Evolutionary conservation across 73 alveolate genomes (phyloP), one percentile per base, ranked within the genome.

Genomic region (Paramecium biaurelia): DNA sequence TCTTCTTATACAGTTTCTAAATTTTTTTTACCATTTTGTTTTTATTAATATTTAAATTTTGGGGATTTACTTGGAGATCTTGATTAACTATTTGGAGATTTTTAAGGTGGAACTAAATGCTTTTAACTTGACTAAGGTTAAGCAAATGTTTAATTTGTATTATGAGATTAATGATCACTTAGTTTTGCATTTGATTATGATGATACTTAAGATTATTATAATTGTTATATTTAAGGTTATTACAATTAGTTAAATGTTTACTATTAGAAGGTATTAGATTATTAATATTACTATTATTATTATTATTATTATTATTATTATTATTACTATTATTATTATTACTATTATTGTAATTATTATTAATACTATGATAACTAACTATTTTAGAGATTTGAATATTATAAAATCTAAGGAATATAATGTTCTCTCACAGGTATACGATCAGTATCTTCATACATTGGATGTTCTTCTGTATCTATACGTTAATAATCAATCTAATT

Each of bases 101-200:
- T 74, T 21, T 43, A 30, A n/a, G 35, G 37, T 12, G 15, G 14
- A 30, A 67, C n/a, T 74, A 32, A 74, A 30, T 74, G 32, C 24
- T 74, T 74, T 37, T 38, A n/a, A 21, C 87, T 74, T 1, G 87
- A 74, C n/a, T 67, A 67, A 32, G 87, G 87, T 74, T 74, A 74
- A 9, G 87, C 87, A 74, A 74, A 74, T 7, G 87, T 74, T 35
- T 74, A 74, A 74, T 74, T 74, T 35, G 84, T 67, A 67, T 67
- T 72, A 72, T 72, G 56, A 35, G 86, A 63, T 63, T 63, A 26
- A 30, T 63, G 45, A 63, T 63, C 84, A 63, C 84, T 63, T 63
- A 23, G 26, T 24, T 24, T 63, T 63, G 84, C 21, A 63, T 63
- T 63, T 24, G 84, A 63, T 63, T 63, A 72, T 72, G 23, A 35